phyloP scores from a whole-genome alignment of 768 basidiomycete species.

The Psilocybe cubensis region DNA sequence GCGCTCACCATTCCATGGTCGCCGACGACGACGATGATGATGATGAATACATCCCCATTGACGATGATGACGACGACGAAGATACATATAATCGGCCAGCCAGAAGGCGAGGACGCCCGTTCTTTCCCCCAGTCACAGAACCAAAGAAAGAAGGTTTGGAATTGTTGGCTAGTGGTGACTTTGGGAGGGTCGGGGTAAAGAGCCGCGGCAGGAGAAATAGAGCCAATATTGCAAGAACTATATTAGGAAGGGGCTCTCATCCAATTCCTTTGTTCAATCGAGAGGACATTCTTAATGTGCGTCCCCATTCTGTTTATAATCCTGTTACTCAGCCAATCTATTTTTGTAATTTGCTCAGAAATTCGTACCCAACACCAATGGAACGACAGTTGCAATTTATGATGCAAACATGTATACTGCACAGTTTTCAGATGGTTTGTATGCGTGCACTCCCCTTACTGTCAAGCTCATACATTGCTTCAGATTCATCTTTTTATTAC shows the following conservation, averaged over 20 bases:
- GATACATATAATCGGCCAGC: conserved; percentile 17
- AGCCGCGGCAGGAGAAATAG: conserved; percentile 42
- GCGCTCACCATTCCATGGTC: conserved; percentile 34
- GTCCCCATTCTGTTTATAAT: conserved; percentile 23
- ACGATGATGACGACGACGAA: conserved; percentile 43
- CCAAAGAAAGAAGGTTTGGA: conserved; percentile 67
- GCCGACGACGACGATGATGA: conserved; percentile 37
- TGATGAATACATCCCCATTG: conserved; percentile 37
- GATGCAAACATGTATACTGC: conserved; percentile 81
- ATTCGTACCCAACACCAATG: conserved; percentile 78
- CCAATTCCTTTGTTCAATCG: conserved; percentile 38
- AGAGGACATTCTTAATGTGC: conserved; percentile 61
- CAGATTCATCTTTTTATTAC: conserved; percentile 92
- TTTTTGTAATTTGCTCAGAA: conserved; percentile 45
- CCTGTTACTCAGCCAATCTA: conserved; percentile 1
- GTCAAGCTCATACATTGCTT: conserved; percentile 8
- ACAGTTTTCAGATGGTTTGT: conserved; percentile 75
- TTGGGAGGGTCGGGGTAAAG: conserved; percentile 67
- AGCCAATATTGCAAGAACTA: conserved; percentile 50
- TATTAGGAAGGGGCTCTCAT: conserved; percentile 45
- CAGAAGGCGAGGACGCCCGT: conserved; percentile 12
- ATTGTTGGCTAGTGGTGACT: conserved; percentile 78
- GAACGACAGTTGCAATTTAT: conserved; percentile 78
- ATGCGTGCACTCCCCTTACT: neutral
- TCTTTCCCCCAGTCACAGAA: conserved; percentile 46